phyloP scores from a whole-genome alignment of 2,329 filamentous ascomycete species.

The Phaeosphaeria sp. region DNA sequence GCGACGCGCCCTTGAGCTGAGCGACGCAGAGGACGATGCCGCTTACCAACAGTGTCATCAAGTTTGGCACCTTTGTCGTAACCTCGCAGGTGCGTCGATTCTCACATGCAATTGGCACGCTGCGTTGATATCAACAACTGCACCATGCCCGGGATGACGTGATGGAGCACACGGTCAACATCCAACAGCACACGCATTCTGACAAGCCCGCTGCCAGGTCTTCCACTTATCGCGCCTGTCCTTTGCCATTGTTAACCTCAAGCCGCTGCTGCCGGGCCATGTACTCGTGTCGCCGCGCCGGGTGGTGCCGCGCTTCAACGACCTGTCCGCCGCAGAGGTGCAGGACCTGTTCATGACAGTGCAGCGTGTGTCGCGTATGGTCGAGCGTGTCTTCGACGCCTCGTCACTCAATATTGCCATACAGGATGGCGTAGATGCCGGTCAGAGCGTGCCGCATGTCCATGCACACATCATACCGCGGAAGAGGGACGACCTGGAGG shows the following conservation, averaged over 20 bases:
- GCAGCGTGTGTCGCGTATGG: conserved; percentile 79
- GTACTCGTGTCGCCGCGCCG: conserved; percentile 83
- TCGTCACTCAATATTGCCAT: conserved; percentile 90
- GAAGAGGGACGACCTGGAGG: conserved; percentile 63
- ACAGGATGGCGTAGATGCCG: conserved; percentile 90
- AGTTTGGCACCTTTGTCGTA: conserved; percentile 54
- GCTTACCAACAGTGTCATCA: conserved; percentile 49
- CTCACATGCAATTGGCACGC: conserved; percentile 7
- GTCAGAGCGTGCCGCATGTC: conserved; percentile 92
- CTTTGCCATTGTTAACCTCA: conserved; percentile 93
- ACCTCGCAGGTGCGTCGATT: conserved; percentile 49
- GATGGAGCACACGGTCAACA: neutral
- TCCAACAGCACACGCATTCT: neutral
- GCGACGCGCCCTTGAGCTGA: neutral
- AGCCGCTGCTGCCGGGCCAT: conserved; percentile 91
- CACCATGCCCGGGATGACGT: neutral
- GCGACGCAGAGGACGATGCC: conserved; percentile 32
- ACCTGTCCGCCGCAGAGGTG: conserved; percentile 76
- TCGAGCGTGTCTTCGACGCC: conserved; percentile 67
- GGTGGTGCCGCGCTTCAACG: conserved; percentile 73
- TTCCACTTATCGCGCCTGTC: conserved; percentile 81
- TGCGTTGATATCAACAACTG: conserved; percentile 1
- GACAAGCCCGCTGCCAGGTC: conserved; percentile 64
- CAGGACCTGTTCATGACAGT: conserved; percentile 87
- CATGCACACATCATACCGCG: conserved; percentile 92